Base-by-base conservation (phyloP, 441 rosid genomes). In the Daphne laureola region DNA sequence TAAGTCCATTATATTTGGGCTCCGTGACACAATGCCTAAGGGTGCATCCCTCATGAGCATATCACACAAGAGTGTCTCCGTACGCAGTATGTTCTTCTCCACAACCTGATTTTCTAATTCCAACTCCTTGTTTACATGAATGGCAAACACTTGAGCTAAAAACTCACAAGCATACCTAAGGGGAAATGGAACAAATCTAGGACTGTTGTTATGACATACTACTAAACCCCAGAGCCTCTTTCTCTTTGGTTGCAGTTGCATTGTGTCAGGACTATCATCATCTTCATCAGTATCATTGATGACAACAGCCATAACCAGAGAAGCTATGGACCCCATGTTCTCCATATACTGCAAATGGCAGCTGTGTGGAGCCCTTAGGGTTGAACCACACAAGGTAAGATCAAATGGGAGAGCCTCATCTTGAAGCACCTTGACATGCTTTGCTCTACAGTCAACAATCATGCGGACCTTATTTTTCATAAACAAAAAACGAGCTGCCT, bases 11-110 rank as follows among this genome's bases (percentile, higher is more conserved):
- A 91, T 73, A 67, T 91, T 91, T 43, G 95, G 98, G 66, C 67
- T 83, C 69, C 86, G 95, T 8, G 87, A 61, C 51, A 91, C 81
- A 35, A 91, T 91, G 14, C 98, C 96, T 41, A 91, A 72, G 2
- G 96, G 98, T 45, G 93, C 96, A 70, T 87, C 95, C 58, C 96
- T 83, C 93, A 91, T 75, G 66, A 87, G 73, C 98, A 91, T 87
- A 66, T 91, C 96, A 16, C 98, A 91, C 64, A 91, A 70, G 49
- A 91, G 92, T 15, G 98, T 87, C 76, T 91, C 96, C 1, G 95
- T 91, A 26, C 95, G 90, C 57, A 91, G 64, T 61, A 91, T 91
- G 59, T 87, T 87, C 78, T 87, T 91, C 78, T 91, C 98, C 35
- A 83, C 62, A 4, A 86, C 83, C 71, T 91, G 98, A 66, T 68